A percentile compares a stretch with the other conserved stretches of the same genome.
Evolutionary conservation across 2,329 filamentous ascomycete genomes (phyloP).

Genomic region (Alternaria solani): DNA sequence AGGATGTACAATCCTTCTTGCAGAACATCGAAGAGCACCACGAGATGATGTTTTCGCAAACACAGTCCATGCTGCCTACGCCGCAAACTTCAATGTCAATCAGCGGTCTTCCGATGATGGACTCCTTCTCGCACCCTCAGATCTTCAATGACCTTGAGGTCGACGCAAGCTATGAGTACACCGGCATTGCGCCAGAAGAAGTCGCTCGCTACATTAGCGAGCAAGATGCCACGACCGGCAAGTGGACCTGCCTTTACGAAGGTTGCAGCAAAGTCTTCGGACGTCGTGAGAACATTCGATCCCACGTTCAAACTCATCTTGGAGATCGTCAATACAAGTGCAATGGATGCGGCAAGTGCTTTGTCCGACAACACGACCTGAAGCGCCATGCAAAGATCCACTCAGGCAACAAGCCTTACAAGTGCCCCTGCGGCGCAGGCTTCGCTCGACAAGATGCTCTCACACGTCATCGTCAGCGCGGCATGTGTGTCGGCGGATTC

Average conservation of each 20-base stretch:
- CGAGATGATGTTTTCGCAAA: constrained; percentile 43
- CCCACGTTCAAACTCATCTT: constrained; percentile 96
- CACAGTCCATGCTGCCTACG: constrained; percentile 38
- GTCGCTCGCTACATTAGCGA: constrained; percentile 59
- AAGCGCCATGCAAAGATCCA: constrained; percentile 98
- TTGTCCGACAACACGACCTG: constrained; percentile 95
- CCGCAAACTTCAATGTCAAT: constrained; percentile 33
- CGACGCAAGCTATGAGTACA: constrained; percentile 73
- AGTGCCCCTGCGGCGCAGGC: constrained; percentile 91
- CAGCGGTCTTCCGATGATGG: constrained; percentile 23
- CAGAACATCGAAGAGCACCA: constrained; percentile 47
- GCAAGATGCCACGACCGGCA: constrained; percentile 53
- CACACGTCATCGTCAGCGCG: constrained; percentile 90
- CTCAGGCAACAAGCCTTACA: constrained; percentile 93
- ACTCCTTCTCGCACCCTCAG: constrained; percentile 30
- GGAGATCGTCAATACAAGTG: constrained; percentile 96
- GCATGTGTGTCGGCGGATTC: constrained; percentile 95
- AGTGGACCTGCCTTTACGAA: constrained; percentile 63
- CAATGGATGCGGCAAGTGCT: constrained; percentile 91
- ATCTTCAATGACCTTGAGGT: constrained; percentile 59
- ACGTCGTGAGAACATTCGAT: constrained; percentile 98
- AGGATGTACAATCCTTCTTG: constrained; percentile 44
- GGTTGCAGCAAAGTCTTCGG: constrained; percentile 90
- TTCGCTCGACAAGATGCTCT: constrained; percentile 96
- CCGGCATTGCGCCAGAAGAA: constrained; percentile 86